Conservation (phyloP, 306 rosid genomes). For the Begonia loranthoides region DNA sequence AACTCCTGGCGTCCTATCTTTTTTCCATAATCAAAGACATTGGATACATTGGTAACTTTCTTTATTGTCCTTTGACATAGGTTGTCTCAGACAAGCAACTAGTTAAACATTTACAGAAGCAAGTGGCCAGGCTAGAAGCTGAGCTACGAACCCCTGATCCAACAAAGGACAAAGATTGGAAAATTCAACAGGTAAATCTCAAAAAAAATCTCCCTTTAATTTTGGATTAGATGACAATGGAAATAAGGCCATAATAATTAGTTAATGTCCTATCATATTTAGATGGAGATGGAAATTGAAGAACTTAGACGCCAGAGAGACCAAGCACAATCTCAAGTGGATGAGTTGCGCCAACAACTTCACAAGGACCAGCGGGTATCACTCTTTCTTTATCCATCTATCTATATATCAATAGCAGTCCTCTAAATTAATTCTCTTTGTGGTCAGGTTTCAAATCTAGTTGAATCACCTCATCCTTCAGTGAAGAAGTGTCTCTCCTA, state of each 20-base stretch:
- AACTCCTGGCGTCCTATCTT: background rate
- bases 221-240: background rate
- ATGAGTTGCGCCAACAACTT: constrained; percentile 65
- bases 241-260: constrained; percentile 8
- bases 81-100: constrained; percentile 91
- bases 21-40: background rate
- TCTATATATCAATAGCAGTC: background rate
- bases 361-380: constrained; percentile 69
- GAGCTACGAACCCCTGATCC: constrained; percentile 92
- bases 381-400: constrained; percentile 3
- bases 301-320: constrained; percentile 87
- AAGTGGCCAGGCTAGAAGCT: constrained; percentile 96
- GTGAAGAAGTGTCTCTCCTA: constrained; percentile 89
- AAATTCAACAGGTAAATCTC: constrained; percentile 79
- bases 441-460: constrained; percentile 41
- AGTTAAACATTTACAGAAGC: constrained; percentile 92
- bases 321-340: constrained; percentile 71
- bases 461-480: constrained; percentile 41
- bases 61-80: constrained; percentile 14
- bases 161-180: constrained; percentile 60
- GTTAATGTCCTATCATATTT: constrained; percentile 7
- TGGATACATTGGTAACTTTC: no score
- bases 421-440: background rate
- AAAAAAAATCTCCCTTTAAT: background rate
- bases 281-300: constrained; percentile 99